Percentiles rank a stretch among this genome's conserved stretches.
These are phyloP conservation scores for Diaporthe australafricana DNA, from an alignment of 2,329 filamentous ascomycete genomes.

Conservation along the genomic window DNA sequence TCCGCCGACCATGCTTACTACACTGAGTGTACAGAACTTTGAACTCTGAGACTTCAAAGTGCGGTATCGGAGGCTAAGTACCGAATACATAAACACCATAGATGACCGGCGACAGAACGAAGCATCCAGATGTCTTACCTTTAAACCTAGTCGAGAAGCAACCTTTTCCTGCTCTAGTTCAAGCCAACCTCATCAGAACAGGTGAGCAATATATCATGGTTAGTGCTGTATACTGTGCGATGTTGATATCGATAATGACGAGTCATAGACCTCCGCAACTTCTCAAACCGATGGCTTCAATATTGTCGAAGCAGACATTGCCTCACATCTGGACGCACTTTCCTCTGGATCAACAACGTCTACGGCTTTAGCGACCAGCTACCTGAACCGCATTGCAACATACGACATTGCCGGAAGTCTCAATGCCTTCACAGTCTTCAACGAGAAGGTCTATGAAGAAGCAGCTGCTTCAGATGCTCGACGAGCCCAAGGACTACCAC, in stretches of 20 bases:
- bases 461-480: slow-evolving; percentile 59
- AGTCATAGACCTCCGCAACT: background rate
- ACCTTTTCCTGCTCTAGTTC: background rate
- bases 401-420: slow-evolving; percentile 57
- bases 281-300: background rate
- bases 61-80: background rate
- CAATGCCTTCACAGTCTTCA: slow-evolving; percentile 62
- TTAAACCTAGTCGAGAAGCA: background rate
- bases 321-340: slow-evolving; percentile 56
- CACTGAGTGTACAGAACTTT: background rate
- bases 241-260: background rate
- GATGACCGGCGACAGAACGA: background rate
- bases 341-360: slow-evolving; percentile 52
- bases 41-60: background rate
- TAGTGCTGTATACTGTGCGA: background rate
- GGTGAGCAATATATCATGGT: background rate
- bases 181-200: background rate
- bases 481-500: slow-evolving; percentile 50
- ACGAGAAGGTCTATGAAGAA: slow-evolving; percentile 57
- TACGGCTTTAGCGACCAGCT: slow-evolving; percentile 57
- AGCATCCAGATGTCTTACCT: too few species aligned
- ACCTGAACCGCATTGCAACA: slow-evolving; percentile 58
- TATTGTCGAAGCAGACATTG: slow-evolving; percentile 58
- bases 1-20: background rate
- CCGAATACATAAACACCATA: background rate